These are phyloP conservation scores for Chloropicon primus DNA, from an alignment of 139 green algal species.

Conservation along the genomic window DNA sequence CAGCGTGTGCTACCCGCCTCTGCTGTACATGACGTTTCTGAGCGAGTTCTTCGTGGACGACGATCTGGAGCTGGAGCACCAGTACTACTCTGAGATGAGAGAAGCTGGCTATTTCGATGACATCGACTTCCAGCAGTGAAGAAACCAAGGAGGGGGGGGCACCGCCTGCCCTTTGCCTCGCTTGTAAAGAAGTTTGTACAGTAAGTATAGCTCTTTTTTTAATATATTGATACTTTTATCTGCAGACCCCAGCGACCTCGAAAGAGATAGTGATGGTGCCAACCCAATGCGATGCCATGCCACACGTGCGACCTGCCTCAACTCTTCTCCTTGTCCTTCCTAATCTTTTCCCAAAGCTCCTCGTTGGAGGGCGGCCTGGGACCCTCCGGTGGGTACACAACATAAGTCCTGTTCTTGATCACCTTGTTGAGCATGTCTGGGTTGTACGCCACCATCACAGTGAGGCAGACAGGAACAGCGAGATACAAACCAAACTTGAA, in stretches of 20 bases:
- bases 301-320: too few species aligned
- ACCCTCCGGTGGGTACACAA: conserved; percentile 25
- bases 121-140: neutral
- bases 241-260: too few species aligned
- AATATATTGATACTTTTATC: too few species aligned
- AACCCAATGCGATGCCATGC: too few species aligned
- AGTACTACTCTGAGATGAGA: neutral
- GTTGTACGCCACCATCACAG: conserved; percentile 19
- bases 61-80: neutral
- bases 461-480: conserved; percentile 20
- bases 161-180: too few species aligned
- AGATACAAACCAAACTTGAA: conserved; percentile 29
- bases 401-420: conserved; percentile 22
- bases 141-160: neutral
- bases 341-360: conserved; percentile 17
- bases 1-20: neutral
- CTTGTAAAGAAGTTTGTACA: too few species aligned
- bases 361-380: conserved; percentile 19
- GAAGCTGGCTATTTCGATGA: neutral
- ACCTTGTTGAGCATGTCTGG: conserved; percentile 23
- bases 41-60: neutral
- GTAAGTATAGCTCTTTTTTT: too few species aligned
- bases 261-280: too few species aligned
- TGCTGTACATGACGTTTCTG: neutral
- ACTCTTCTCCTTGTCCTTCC: too few species aligned